phyloP scores from a whole-genome alignment of 345 rosid genomes.

The Melaleuca quinquenervia region DNA sequence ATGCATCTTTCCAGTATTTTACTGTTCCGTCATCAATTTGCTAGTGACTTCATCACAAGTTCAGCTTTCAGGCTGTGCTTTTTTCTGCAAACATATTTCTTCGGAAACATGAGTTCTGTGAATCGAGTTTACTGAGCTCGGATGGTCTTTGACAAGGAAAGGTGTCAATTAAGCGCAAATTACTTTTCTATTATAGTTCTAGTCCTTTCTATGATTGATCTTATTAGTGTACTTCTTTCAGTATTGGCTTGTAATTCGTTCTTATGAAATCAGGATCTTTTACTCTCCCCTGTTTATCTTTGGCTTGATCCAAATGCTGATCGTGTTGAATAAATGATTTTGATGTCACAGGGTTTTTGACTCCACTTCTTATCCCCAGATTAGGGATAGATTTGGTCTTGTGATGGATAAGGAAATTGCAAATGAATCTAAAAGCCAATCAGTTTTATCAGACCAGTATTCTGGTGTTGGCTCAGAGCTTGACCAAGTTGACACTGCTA shows the following conservation, averaged over 20 bases:
- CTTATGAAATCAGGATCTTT: background rate
- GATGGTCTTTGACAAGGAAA: background rate
- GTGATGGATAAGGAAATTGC: slow-evolving; percentile 18
- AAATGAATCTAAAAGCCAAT: slow-evolving; percentile 15
- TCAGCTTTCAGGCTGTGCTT: background rate
- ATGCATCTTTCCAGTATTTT: background rate
- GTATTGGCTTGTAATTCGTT: background rate
- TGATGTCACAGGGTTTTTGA: slow-evolving; percentile 38
- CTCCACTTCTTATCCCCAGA: slow-evolving; percentile 20
- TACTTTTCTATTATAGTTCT: background rate
- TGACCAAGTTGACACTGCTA: slow-evolving; percentile 55
- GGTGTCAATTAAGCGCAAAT: background rate
- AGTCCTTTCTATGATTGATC: background rate
- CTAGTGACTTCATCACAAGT: background rate
- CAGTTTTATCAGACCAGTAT: slow-evolving; percentile 13
- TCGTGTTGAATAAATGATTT: background rate
- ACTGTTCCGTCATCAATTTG: background rate
- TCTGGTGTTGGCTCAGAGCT: slow-evolving; percentile 29
- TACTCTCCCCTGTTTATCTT: background rate
- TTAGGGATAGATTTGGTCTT: slow-evolving; percentile 33
- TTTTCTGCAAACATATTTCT: background rate
- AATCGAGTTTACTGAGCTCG: background rate
- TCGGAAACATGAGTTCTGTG: background rate
- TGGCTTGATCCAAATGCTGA: background rate
- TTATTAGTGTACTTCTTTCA: background rate